These are phyloP conservation scores for Saccharomycopsis fermentans DNA, from an alignment of 805 yeast species.

Conservation along the genomic window DNA sequence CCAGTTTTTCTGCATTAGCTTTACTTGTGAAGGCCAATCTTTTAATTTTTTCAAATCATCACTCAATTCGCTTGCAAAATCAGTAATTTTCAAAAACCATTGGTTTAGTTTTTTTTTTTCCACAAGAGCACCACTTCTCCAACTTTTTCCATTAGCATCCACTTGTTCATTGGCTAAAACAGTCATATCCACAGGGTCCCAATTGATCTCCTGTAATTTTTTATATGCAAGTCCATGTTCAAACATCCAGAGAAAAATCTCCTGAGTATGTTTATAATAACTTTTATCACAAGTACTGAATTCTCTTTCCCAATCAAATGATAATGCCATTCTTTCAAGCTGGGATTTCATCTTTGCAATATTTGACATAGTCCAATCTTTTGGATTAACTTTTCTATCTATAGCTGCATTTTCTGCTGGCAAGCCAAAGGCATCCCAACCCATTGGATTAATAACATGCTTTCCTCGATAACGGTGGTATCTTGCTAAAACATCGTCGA, in stretches of 20 bases:
- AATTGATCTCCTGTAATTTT: constrained; percentile 80
- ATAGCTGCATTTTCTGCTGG: constrained; percentile 99
- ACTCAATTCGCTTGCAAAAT: constrained; percentile 59
- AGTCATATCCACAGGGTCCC: constrained; percentile 96
- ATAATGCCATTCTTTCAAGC: constrained; percentile 65
- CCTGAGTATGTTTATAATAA: constrained; percentile 89
- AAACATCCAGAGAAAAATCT: constrained; percentile 62
- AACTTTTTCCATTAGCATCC: constrained; percentile 79
- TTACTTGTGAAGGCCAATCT: constrained; percentile 85
- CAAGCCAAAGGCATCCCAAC: constrained; percentile 98
- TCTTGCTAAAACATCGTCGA: constrained; percentile 75
- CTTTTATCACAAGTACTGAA: constrained; percentile 77
- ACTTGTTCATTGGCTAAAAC: constrained; percentile 97
- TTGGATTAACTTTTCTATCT: constrained; percentile 70
- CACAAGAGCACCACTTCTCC: constrained; percentile 96
- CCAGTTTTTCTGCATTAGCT: constrained; percentile 89
- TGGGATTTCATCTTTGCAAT: constrained; percentile 82
- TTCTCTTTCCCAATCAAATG: constrained; percentile 92
- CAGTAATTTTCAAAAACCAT: constrained; percentile 90
- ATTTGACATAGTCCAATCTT: constrained; percentile 72
- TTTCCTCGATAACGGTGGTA: constrained; percentile 68
- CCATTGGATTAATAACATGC: constrained; percentile 90
- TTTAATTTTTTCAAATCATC: constrained; percentile 51
- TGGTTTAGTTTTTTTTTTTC: constrained; percentile 75
- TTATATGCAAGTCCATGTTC: constrained; percentile 79